Base-by-base conservation (phyloP, 306 rosid genomes). In the Vigna reflexopilosa region DNA sequence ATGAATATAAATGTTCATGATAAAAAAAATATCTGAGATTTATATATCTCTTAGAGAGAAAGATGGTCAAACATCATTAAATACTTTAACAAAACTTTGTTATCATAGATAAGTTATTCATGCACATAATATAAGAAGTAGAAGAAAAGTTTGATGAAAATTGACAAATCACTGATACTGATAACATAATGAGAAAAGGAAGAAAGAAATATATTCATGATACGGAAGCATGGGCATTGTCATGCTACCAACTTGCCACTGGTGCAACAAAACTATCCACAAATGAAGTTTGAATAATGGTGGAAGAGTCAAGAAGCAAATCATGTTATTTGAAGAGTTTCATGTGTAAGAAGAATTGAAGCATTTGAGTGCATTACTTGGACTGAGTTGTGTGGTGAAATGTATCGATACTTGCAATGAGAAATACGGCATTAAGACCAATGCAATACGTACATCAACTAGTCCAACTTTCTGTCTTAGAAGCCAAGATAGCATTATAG, bases 231-330 rank as follows among this genome's bases (percentile, higher is more conserved):
- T 71, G 13, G 19, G 77, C 77, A 26, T 63, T 71, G 47, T 51
- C 79, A 67, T 78, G 72, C 49, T 69, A 69, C 44, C 69, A 57
- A 74, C 75, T 38, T 36, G 19, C 15, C 70, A 6, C 48, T 15
- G 51, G 57, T 82, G 70, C 49, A 82, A 81, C 81, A 55, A 76
- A 28, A 40, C 6, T 44, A 67, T 67, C 34, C 45, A 73, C 59
- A 73, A 66, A 61, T 74, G 64, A 73, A 77, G 85, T 81, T 81
- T 85, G 85, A 85, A 81, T 34, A 5, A 5, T 16, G 77, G 47
- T 62, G 32, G 65, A 9, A 20, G 24, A 50, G 36, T 72, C 52
- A 77, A 67, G 42, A 19, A 36, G 24, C 65, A 49, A 74, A 36
- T 1, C 36, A 48, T 47, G 34, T 32, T 24, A 22, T 55, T 30